Base-by-base conservation (phyloP, 1,284 basidiomycete species). In the Boletellus deceptivus region DNA sequence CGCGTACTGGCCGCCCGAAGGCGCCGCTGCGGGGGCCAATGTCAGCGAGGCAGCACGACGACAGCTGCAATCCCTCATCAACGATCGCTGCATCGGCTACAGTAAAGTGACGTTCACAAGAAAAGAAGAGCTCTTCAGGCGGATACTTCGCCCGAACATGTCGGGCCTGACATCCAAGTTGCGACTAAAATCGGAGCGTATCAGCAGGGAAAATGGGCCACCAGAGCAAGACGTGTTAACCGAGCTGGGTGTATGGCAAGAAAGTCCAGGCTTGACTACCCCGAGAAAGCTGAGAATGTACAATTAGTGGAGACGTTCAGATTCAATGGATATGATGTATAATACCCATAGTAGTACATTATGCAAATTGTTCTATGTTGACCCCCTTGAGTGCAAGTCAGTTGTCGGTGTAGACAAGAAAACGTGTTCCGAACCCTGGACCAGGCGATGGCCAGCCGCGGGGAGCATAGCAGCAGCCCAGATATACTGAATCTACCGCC, bases 1-100 rank as follows among this genome's bases (percentile, higher is more conserved):
- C 11, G 42, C 54, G 16, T 52, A 50, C 43, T 60, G 36, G 45
- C 49, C 29, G 4, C 29, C 57, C 31, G 2, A 7, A 2, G 29
- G 36, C 8, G 25, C 25, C 25, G 20, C 33, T 6, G 36, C 25
- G 33, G 39, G 14, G 17, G 3, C 6, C 10, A 29, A 52, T 3
- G 18, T n/a, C 14, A 46, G 37, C 11, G 48, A 39, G 1, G 31
- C 3, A 6, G 53, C 52, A 31, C 54, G 35, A 24, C 20, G 6
- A 8, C 41, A 36, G 22, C 24, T 62, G 24, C 57, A 36, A n/a
- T 0, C 7, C 17, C 58, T 62, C 29, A 64, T 62, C 37, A 24
- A 41, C 13, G 52, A 58, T 27, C 52, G 46, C 6, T 62, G 59
- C 52, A 62, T 62, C 7, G 61, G 62, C 24, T 62, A 44, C 37